Percentiles rank a stretch among this genome's conserved stretches.
phyloP scores from a whole-genome alignment of 2,329 filamentous ascomycete species.

The Boeremia lycopersici region DNA sequence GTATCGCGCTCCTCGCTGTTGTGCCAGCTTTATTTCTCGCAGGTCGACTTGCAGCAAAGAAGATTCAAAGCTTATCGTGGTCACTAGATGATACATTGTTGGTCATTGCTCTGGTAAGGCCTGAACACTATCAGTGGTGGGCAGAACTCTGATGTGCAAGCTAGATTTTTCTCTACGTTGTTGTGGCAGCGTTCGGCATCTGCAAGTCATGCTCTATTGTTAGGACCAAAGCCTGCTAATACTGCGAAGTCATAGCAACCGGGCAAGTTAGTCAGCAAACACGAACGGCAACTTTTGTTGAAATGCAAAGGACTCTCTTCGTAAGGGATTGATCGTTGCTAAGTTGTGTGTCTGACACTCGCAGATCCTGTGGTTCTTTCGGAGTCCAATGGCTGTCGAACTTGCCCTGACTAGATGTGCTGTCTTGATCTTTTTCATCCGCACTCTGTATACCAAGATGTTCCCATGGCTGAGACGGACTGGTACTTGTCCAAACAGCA shows the following conservation, averaged over 20 bases:
- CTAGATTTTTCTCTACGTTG: constrained; percentile 26
- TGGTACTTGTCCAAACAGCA: constrained; percentile 20
- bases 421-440: constrained; percentile 35
- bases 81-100: constrained; percentile 32
- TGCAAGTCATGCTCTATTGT: constrained; percentile 16
- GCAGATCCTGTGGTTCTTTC: constrained; percentile 31
- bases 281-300: constrained; percentile 4
- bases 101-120: constrained; percentile 25
- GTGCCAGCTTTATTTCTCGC: constrained; percentile 26
- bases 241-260: constrained; percentile 20
- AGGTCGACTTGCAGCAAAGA: constrained; percentile 30
- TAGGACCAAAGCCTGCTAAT: neutral
- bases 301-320: constrained; percentile 23
- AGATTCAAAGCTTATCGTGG: constrained; percentile 21
- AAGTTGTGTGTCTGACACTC: constrained; percentile 6
- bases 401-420: constrained; percentile 28
- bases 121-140: neutral
- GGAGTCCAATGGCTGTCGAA: constrained; percentile 27
- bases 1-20: constrained; percentile 22
- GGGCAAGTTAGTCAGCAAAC: constrained; percentile 23
- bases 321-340: constrained; percentile 9
- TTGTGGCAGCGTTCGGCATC: constrained; percentile 21
- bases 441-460: constrained; percentile 28
- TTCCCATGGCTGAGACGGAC: constrained; percentile 25
- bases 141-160: neutral